Conservation (phyloP, 192 early-diverging fungal genomes). For the Gryganskiella cystojenkinii region DNA sequence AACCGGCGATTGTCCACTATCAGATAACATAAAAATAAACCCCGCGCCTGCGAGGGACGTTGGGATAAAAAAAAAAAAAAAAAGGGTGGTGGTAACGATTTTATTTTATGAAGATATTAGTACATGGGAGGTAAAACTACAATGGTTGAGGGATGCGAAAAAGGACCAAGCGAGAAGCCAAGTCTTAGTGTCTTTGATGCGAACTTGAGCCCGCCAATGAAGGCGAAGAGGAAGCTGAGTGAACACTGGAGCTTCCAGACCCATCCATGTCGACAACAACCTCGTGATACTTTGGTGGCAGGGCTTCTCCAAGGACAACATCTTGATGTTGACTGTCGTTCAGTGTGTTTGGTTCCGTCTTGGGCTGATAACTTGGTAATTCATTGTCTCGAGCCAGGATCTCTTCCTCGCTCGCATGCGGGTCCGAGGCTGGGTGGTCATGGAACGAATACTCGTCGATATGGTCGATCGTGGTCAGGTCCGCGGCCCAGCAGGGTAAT, state of each 20-base stretch:
- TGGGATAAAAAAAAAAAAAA: too few relatives aligned
- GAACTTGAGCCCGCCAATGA: too few relatives aligned
- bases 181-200: too few relatives aligned
- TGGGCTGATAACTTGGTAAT: constrained; percentile 31
- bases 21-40: too few relatives aligned
- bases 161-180: too few relatives aligned
- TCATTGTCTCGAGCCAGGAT: constrained; percentile 42
- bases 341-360: background rate
- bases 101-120: too few relatives aligned
- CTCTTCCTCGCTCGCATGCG: constrained; percentile 35
- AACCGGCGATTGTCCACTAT: too few relatives aligned
- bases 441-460: constrained; percentile 44
- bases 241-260: background rate
- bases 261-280: constrained; percentile 9
- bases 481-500: constrained; percentile 18
- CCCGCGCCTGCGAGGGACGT: too few relatives aligned
- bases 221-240: background rate
- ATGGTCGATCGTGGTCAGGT: constrained; percentile 42
- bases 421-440: constrained; percentile 30
- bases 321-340: background rate
- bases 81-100: too few relatives aligned
- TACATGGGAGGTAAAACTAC: too few relatives aligned
- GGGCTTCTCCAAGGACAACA: constrained; percentile 14
- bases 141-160: too few relatives aligned
- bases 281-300: constrained; percentile 38